Base-by-base conservation (phyloP, 331 rosid species). In the Malus hybrid region DNA sequence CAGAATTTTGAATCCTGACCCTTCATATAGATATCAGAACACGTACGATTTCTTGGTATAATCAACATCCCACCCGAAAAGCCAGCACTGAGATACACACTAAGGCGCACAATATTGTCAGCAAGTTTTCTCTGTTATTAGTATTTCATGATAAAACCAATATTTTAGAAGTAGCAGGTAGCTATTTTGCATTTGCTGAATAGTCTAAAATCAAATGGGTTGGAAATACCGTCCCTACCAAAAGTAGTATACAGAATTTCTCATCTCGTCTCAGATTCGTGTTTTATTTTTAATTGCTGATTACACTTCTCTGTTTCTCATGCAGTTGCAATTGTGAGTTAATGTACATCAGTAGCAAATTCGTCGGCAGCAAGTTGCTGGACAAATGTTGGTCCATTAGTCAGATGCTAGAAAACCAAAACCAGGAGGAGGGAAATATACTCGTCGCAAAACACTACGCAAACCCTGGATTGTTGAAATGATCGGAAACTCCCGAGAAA, bases 261-360 rank as follows among this genome's bases (percentile, higher is more conserved):
- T 42, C 46, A 42, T 15, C n/a, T 5, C 5, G 2, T 22, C 44
- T n/a, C 32, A 16, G 4, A 5, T 50, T 50, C 8, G 3, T 31
- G 32, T 3, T 48, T 36, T 65, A 24, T 20, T 15, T 28, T 42
- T 15, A 19, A 62, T 67, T 50, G 61, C 75, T 52, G 59, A 50
- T 48, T 10, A 9, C 42, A 36, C 42, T 31, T 11, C 13, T 56
- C 27, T 50, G 56, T 50, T 50, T 67, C 32, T 79, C 52, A 3
- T 55, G 77, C 78, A 78, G 82, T 20, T 79, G 52, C 65, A 67
- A 68, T 7, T 44, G 57, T 31, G 59, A 32, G 65, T 57, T 31
- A 16, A 31, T 73, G 65, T 56, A 39, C 67, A 22, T 67, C 65
- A 1, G 32, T 42, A 67, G 82, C 54, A 32, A 31, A 19, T 74